Evolutionary conservation across 2,329 filamentous ascomycete species (phyloP), one percentile per base, ranked within the genome.

Genomic region (Colletotrichum sp.): DNA sequence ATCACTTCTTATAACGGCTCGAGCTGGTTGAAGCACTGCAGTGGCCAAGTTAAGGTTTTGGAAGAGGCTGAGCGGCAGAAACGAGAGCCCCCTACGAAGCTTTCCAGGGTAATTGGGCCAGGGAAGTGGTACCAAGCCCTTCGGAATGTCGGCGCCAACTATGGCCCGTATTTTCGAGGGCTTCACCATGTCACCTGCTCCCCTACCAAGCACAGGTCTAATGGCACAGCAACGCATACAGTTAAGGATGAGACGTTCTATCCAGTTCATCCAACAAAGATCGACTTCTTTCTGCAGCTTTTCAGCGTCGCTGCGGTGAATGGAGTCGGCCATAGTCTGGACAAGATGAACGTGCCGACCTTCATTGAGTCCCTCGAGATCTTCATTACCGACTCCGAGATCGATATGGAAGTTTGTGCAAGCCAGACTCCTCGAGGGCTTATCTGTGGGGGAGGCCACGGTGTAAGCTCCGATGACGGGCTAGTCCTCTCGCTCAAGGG

Each of bases 31-130:
- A 43, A 30, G 3, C 72, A 74, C 21, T 74, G 72, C 60, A 48
- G 26, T 5, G 72, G 72, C 3, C 72, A 32, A 16, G 30, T 71
- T 4, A 43, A 18, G 16, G 30, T 18, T 6, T 8, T 43, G 24
- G 30, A 21, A 13, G 16, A 48, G 21, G 12, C 6, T 9, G 74
- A 13, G 26, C 57, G 5, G 24, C 69, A 4, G 7, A 24, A 1
- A 61, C 15, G 5, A 69, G 32, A 15, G 28, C 48, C 55, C 8
- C 3, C 2, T 48, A 73, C 8, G 74, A 28, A 39, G 13, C 73
- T 68, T 15, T 28, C 61, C 4, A 80, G 80, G 24, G 76, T 68
- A 4, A 36, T 83, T 12, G 18, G 52, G 67, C 4, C 71, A 70
- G 7, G 52, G 15, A 61, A 59, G 32, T 75, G 69, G 61, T 72